These are phyloP conservation scores for Lophium mytilinum DNA, from an alignment of 495 filamentous ascomycete species.

Conservation along the genomic window DNA sequence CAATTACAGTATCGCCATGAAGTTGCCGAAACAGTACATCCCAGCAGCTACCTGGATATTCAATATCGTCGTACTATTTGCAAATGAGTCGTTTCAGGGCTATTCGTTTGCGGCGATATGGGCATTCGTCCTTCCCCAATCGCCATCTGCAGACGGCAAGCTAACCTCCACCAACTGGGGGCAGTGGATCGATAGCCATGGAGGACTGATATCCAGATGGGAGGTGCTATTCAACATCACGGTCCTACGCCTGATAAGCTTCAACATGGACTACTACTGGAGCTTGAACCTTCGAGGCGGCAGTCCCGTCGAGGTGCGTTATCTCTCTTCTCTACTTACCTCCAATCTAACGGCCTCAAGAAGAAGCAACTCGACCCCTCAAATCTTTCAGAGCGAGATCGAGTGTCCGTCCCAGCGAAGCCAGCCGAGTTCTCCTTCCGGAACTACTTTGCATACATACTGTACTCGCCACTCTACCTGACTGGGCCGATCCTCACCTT, in stretches of 20 bases:
- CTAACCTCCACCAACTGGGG: constrained; percentile 47
- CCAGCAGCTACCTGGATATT: constrained; percentile 85
- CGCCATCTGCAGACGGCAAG: constrained; percentile 31
- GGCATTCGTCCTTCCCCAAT: constrained; percentile 39
- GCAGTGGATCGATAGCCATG: constrained; percentile 60
- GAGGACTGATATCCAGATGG: constrained; percentile 81
- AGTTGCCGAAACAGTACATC: constrained; percentile 56
- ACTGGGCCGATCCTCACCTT: constrained; percentile 92
- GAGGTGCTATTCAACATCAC: constrained; percentile 96
- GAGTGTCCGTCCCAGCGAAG: constrained; percentile 66
- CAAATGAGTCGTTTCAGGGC: constrained; percentile 75
- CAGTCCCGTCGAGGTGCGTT: constrained; percentile 76
- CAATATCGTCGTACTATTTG: constrained; percentile 78
- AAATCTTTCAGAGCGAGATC: constrained; percentile 77
- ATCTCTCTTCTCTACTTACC: constrained; percentile 1
- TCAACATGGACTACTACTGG: constrained; percentile 97
- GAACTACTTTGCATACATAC: constrained; percentile 78
- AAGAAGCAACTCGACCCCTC: constrained; percentile 94
- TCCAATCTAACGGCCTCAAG: constrained; percentile 63
- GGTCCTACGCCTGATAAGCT: constrained; percentile 85
- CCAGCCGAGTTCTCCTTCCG: constrained; percentile 63
- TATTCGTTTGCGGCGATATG: constrained; percentile 63
- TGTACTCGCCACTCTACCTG: constrained; percentile 91
- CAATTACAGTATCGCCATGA: constrained; percentile 73
- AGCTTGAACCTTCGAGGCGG: constrained; percentile 56